Evolutionary conservation across 1,284 basidiomycete species (phyloP).

Genomic region (Sutorius eximius): DNA sequence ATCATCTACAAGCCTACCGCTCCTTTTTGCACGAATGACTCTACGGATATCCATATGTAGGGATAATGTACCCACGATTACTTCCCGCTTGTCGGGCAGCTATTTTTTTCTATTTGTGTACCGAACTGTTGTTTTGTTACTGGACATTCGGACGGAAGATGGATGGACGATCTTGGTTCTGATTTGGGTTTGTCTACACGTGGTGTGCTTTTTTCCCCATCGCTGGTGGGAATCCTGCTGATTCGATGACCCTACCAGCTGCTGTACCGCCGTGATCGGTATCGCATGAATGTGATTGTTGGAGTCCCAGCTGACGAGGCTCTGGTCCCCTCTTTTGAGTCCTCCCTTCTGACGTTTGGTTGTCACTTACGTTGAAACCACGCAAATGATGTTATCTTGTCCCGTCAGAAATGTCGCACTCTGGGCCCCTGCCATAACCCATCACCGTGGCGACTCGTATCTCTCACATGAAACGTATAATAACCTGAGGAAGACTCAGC

Average conservation of each 20-base stretch:
- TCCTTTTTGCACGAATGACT: background rate
- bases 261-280: background rate
- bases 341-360: background rate
- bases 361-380: background rate
- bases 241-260: slow-evolving; percentile 1
- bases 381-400: background rate
- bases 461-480: slow-evolving; percentile 13
- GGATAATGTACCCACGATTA: background rate
- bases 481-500: slow-evolving; percentile 8
- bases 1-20: background rate
- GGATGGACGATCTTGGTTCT: slow-evolving; percentile 2
- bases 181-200: background rate
- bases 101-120: slow-evolving; percentile 1
- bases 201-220: slow-evolving; percentile 13
- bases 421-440: slow-evolving; percentile 1
- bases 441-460: slow-evolving; percentile 12
- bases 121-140: slow-evolving; percentile 3
- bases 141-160: background rate
- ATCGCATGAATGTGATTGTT: background rate
- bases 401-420: background rate
- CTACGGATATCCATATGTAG: background rate
- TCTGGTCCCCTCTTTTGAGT: background rate
- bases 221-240: background rate
- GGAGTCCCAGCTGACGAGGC: background rate
- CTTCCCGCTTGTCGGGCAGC: background rate